These are phyloP conservation scores for Dactylellina drechsleri DNA, from an alignment of 2,329 filamentous ascomycete genomes.

Conservation along the genomic window DNA sequence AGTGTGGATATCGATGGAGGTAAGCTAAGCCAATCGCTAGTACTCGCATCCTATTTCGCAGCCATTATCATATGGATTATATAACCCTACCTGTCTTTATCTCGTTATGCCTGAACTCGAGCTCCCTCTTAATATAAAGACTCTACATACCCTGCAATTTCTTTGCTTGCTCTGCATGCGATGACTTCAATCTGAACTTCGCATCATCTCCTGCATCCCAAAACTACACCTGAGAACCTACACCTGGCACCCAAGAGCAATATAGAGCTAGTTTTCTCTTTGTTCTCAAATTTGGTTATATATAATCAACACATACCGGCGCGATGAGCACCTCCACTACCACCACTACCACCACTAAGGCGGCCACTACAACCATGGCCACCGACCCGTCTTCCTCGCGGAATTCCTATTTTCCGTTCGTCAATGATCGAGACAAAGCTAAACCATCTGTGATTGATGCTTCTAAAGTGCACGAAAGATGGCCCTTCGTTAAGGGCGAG, in stretches of 20 bases:
- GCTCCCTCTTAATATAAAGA: conserved; percentile 48
- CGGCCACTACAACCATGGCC: conserved; percentile 23
- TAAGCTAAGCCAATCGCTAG: conserved; percentile 53
- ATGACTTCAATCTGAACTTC: conserved; percentile 33
- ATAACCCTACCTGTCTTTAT: conserved; percentile 51
- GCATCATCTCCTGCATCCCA: neutral
- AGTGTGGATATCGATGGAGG: conserved; percentile 54
- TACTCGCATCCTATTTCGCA: conserved; percentile 35
- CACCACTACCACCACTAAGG: conserved; percentile 5
- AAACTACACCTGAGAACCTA: neutral
- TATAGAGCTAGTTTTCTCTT: conserved; percentile 49
- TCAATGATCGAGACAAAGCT: conserved; percentile 29
- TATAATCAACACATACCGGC: conserved; percentile 40
- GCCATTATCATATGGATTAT: conserved; percentile 53
- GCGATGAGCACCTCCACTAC: conserved; percentile 37
- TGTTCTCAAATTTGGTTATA: conserved; percentile 12
- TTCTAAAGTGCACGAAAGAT: conserved; percentile 54
- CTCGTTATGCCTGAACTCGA: conserved; percentile 32
- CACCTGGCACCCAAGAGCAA: conserved; percentile 22
- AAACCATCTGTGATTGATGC: conserved; percentile 41
- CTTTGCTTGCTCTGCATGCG: conserved; percentile 16
- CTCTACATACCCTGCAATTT: conserved; percentile 31
- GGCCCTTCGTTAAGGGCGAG: conserved; percentile 62
- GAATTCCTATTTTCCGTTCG: conserved; percentile 40
- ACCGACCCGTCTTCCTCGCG: conserved; percentile 10